Conservation (phyloP, 495 filamentous ascomycete species). For the Xanthoparmelia taractica region DNA sequence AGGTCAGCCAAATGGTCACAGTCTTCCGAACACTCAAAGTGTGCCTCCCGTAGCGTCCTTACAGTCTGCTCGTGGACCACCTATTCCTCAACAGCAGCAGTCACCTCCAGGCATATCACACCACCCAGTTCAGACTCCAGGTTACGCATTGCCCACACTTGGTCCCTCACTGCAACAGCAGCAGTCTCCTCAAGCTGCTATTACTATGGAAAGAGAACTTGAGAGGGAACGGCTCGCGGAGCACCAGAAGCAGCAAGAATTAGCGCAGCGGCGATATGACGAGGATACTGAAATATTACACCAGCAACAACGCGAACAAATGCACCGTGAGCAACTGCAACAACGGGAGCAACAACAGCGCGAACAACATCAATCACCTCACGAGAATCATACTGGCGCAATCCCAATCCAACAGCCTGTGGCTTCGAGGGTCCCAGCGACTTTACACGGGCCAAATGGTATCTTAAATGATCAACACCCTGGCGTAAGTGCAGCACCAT, state of each 20-base stretch:
- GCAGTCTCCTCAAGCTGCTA: constrained; percentile 38
- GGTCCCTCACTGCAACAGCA: constrained; percentile 46
- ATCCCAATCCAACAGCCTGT: constrained; percentile 88
- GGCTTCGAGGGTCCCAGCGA: constrained; percentile 67
- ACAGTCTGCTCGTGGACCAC: constrained; percentile 29
- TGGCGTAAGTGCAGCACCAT: constrained; percentile 46
- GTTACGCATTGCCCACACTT: constrained; percentile 46
- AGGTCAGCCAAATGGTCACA: constrained; percentile 43
- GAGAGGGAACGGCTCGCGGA: constrained; percentile 34
- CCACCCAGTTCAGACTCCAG: constrained; percentile 37
- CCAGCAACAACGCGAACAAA: constrained; percentile 47
- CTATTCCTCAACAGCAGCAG: constrained; percentile 45
- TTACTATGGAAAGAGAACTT: constrained; percentile 47
- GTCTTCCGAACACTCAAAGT: constrained; percentile 45
- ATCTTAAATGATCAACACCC: constrained; percentile 61
- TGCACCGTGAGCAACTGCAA: constrained; percentile 41
- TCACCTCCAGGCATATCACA: constrained; percentile 43
- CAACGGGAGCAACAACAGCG: constrained; percentile 50
- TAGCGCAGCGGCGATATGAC: constrained; percentile 55
- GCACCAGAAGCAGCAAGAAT: constrained; percentile 44
- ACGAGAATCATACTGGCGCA: constrained; percentile 75
- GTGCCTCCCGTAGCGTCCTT: constrained; percentile 38
- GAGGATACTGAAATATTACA: constrained; percentile 51
- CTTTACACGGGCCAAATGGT: constrained; percentile 81
- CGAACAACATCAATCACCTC: constrained; percentile 43